Evolutionary conservation across 2,329 filamentous ascomycete genomes (phyloP).

Genomic region (Xenosphaeropsis pyriputrescens): DNA sequence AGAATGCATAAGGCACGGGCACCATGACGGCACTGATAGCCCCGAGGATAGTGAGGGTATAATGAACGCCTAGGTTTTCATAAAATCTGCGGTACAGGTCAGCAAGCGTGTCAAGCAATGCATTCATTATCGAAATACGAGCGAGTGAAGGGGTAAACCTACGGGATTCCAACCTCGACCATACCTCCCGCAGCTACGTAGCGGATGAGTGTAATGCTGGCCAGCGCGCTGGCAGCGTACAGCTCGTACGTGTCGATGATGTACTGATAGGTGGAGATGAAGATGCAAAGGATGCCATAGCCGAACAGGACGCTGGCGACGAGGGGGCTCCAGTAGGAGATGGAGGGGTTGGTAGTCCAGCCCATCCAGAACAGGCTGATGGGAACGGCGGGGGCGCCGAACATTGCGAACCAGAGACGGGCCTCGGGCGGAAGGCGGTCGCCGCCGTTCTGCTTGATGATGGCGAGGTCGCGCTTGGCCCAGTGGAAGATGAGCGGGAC

Average conservation of each 20-base stretch:
- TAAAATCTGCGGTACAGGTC: slow-evolving; percentile 20
- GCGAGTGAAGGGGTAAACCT: too few species aligned
- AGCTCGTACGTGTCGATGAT: slow-evolving; percentile 39
- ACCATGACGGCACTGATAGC: slow-evolving; percentile 18
- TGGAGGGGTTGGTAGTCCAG: slow-evolving; percentile 13
- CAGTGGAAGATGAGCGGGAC: neutral
- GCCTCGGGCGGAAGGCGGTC: neutral
- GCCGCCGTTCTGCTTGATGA: neutral
- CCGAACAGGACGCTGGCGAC: slow-evolving; percentile 17
- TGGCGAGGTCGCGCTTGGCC: neutral
- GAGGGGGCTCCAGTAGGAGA: slow-evolving; percentile 28
- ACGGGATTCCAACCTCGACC: neutral
- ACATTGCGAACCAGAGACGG: neutral
- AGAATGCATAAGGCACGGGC: slow-evolving; percentile 37
- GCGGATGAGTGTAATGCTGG: slow-evolving; percentile 22
- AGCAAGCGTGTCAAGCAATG: slow-evolving; percentile 20
- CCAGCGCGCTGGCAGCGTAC: slow-evolving; percentile 22
- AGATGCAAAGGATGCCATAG: slow-evolving; percentile 27
- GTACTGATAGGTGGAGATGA: slow-evolving; percentile 48
- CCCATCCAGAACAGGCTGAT: slow-evolving; percentile 21
- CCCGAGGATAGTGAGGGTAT: slow-evolving; percentile 19
- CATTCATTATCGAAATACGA: too few species aligned
- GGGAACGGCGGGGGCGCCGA: slow-evolving; percentile 11
- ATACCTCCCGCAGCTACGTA: neutral
- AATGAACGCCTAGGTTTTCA: slow-evolving; percentile 18